These are phyloP conservation scores for Bombardia bombarda DNA, from an alignment of 495 filamentous ascomycete genomes.

Conservation along the genomic window DNA sequence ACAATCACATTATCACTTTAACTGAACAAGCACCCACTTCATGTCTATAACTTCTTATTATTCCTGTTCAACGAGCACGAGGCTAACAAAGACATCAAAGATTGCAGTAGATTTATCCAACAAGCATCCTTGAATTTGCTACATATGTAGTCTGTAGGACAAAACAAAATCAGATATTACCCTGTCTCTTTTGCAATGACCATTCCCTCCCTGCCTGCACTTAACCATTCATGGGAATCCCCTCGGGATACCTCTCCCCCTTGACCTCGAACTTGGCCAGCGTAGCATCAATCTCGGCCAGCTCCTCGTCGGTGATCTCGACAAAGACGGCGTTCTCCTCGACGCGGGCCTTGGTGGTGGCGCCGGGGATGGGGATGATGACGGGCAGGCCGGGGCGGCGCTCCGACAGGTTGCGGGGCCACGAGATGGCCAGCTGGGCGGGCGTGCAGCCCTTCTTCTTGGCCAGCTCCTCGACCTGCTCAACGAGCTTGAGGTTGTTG, in stretches of 20 bases:
- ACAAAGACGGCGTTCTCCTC: conserved; percentile 42
- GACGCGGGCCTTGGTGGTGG: conserved; percentile 41
- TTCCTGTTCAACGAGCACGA: too few species aligned
- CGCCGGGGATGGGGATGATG: conserved; percentile 81
- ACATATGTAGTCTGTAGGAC: too few species aligned
- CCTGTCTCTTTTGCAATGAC: background rate
- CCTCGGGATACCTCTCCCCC: conserved; percentile 33
- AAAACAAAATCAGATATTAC: background rate
- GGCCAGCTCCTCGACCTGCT: conserved; percentile 59
- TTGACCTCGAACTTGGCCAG: conserved; percentile 32
- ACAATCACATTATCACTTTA: too few species aligned
- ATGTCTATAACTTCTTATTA: too few species aligned
- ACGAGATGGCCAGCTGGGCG: conserved; percentile 71
- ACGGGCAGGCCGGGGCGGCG: conserved; percentile 52
- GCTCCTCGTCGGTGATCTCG: conserved; percentile 38
- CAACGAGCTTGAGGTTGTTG: conserved; percentile 63
- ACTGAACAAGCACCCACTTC: too few species aligned
- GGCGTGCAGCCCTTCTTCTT: conserved; percentile 60
- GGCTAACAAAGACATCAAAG: too few species aligned
- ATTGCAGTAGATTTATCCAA: too few species aligned
- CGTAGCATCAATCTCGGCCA: conserved; percentile 41
- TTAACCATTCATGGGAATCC: conserved; percentile 25
- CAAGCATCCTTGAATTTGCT: too few species aligned
- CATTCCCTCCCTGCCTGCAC: background rate
- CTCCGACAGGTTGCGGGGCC: conserved; percentile 47